Conservation (phyloP, 192 early-diverging fungal genomes). For the Pilaira anomala region DNA sequence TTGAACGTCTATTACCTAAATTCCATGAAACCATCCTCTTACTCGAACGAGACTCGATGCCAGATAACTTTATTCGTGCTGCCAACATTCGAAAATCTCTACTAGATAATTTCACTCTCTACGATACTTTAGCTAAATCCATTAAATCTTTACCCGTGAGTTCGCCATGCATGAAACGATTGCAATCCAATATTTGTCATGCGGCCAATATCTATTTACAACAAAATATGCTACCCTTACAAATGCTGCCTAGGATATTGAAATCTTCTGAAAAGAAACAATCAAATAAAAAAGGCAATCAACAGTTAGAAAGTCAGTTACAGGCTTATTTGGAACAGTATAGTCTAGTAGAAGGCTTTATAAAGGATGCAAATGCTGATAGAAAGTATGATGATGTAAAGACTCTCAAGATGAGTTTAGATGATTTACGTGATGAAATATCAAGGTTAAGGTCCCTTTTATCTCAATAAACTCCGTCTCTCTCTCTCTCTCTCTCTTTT, state of each 20-base stretch:
- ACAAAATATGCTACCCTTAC: conserved; percentile 74
- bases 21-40: conserved; percentile 57
- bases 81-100: conserved; percentile 61
- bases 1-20: conserved; percentile 52
- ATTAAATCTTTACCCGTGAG: conserved; percentile 52
- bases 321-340: conserved; percentile 69
- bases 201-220: conserved; percentile 70
- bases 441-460: too few relatives aligned
- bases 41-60: conserved; percentile 44
- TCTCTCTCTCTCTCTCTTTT: too few relatives aligned
- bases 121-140: conserved; percentile 60
- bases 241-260: conserved; percentile 62
- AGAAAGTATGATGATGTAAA: conserved; percentile 72
- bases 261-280: conserved; percentile 23
- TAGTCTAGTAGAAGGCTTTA: conserved; percentile 57
- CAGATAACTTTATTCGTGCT: conserved; percentile 55
- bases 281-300: conserved; percentile 6
- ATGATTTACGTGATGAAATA: conserved; percentile 65
- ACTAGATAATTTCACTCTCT: conserved; percentile 58
- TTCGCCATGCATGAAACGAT: conserved; percentile 47
- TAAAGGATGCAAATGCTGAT: conserved; percentile 59
- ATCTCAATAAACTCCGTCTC: too few relatives aligned
- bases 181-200: conserved; percentile 62
- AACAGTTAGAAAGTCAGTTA: conserved; percentile 37
- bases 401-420: conserved; percentile 58